phyloP scores from a whole-genome alignment of 495 filamentous ascomycete genomes.

The Filosporella fistucella region DNA sequence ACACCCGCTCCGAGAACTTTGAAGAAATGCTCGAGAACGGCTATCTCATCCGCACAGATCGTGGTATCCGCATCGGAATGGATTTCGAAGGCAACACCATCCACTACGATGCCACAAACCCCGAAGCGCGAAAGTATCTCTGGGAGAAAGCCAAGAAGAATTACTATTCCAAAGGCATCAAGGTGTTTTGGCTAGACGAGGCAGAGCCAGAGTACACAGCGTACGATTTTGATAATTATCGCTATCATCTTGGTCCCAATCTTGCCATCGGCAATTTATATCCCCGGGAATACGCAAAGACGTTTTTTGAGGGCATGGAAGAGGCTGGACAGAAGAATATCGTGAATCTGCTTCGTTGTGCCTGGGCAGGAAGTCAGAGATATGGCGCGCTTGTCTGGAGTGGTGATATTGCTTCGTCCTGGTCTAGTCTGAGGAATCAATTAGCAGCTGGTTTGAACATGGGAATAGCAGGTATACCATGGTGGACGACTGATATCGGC shows the following conservation, averaged over 20 bases:
- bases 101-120: slow-evolving; percentile 54
- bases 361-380: slow-evolving; percentile 55
- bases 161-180: slow-evolving; percentile 54
- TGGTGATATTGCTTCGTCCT: slow-evolving; percentile 54
- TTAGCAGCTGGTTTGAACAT: slow-evolving; percentile 54
- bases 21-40: slow-evolving; percentile 50
- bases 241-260: slow-evolving; percentile 49
- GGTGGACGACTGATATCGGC: slow-evolving; percentile 42
- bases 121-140: slow-evolving; percentile 42
- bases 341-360: slow-evolving; percentile 53
- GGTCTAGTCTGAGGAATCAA: slow-evolving; percentile 49
- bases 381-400: slow-evolving; percentile 58
- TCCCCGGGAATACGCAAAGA: slow-evolving; percentile 47
- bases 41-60: slow-evolving; percentile 47
- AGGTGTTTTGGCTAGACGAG: slow-evolving; percentile 58
- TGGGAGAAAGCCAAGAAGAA: slow-evolving; percentile 50
- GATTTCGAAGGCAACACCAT: slow-evolving; percentile 48
- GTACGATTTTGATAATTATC: slow-evolving; percentile 57
- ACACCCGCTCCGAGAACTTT: slow-evolving; percentile 45
- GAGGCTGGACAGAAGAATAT: slow-evolving; percentile 41
- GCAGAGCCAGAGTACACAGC: slow-evolving; percentile 54
- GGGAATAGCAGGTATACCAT: slow-evolving; percentile 52
- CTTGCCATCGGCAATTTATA: slow-evolving; percentile 51
- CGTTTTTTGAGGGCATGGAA: slow-evolving; percentile 52
- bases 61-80: slow-evolving; percentile 46